Evolutionary conservation across 1,284 basidiomycete species (phyloP).

Genomic region (Austroboletus olivaceoglutinosus): DNA sequence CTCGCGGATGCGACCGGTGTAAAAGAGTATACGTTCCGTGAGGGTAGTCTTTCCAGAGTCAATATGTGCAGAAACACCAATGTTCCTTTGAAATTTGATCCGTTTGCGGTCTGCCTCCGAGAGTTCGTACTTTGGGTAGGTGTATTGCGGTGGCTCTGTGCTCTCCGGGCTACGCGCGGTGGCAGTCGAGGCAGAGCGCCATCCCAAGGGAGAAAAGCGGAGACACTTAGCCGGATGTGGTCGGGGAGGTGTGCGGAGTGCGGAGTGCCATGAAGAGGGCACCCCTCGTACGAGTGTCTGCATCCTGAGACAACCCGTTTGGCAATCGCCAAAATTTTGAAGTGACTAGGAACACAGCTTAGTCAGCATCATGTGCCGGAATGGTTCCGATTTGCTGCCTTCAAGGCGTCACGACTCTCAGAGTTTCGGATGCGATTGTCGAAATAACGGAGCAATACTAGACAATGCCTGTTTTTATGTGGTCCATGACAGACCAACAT

Average conservation of each 20-base stretch:
- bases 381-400: too few relatives aligned
- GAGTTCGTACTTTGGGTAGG: slow-evolving; percentile 43
- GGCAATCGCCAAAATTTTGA: slow-evolving; percentile 10
- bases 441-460: too few relatives aligned
- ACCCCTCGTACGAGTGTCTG: slow-evolving; percentile 25
- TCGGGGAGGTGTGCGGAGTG: slow-evolving; percentile 16
- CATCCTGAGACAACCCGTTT: slow-evolving; percentile 16
- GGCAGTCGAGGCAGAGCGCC: slow-evolving; percentile 32
- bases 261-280: slow-evolving; percentile 28
- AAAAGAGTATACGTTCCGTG: slow-evolving; percentile 96
- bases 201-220: not conserved
- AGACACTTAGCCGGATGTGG: slow-evolving; percentile 1
- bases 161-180: slow-evolving; percentile 9
- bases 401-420: too few relatives aligned
- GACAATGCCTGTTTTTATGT: too few relatives aligned
- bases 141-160: slow-evolving; percentile 13
- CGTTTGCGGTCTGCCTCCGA: slow-evolving; percentile 57
- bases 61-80: slow-evolving; percentile 89
- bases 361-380: not conserved
- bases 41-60: slow-evolving; percentile 99
- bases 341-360: not conserved
- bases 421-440: too few relatives aligned
- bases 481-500: too few relatives aligned
- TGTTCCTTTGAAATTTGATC: slow-evolving; percentile 72
- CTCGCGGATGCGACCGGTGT: slow-evolving; percentile 93